Base-by-base conservation (phyloP, 1,284 basidiomycete species). In the Termitomyces sp. region DNA sequence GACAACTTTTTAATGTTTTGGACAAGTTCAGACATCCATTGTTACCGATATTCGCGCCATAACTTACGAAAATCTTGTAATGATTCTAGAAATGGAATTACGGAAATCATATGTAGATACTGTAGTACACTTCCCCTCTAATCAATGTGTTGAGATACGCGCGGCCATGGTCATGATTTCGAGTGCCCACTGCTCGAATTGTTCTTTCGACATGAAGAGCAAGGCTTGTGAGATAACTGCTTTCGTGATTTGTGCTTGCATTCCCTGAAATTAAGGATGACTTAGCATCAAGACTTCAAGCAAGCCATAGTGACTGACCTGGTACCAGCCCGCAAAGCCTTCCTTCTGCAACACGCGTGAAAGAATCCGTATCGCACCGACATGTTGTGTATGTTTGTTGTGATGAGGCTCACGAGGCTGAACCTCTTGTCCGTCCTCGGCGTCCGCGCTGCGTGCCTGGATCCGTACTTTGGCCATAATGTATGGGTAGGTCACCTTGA, bases 391-490 rank as follows among this genome's bases (percentile, higher is more conserved):
- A 53, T 76, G 69, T 41, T 70, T 60, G 44, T 70, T 60, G 44
- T 72, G 77, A 60, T 72, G 75, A 53, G 67, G 62, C 9, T 65
- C 59, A 9, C 70, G 73, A 24, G 66, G 64, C 30, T 67, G 51
- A 54, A 73, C 70, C 31, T 74, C 69, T 48, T 74, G 72, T n/a
- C 62, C 61, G 17, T 80, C 81, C 36, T 83, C 80, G 5, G 60
- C 64, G 58, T 83, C 80, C 10, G 80, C 78, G 40, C 78, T 79
- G 24, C 86, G 80, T 21, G 96, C 93, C 73, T 99, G 97, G 30
- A 99, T 89, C 44, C 96, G 86, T 40, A 98, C 92, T 80, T 99
- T 99, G 54, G 96, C 94, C 90, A 96, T 92, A 62, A 94, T 94
- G 65, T 94, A 94, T 2, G 91, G 91, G 66, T 94, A 94, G 7